Evolutionary conservation across 179 eudicot species (phyloP).

Genomic region (Kewa caespitosa): DNA sequence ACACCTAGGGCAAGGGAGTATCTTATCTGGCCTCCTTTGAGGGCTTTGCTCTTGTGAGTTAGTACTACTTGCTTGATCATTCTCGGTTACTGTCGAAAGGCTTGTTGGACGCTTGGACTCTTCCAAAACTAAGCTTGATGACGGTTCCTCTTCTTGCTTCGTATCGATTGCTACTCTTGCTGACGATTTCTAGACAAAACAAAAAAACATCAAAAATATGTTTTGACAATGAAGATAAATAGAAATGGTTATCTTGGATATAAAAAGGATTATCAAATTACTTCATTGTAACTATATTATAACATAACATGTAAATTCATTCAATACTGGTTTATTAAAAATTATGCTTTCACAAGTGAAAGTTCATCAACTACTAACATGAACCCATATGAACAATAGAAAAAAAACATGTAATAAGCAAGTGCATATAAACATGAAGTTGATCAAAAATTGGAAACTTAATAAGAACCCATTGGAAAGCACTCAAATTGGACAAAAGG

Average conservation of each 20-base stretch:
- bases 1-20: slow-evolving; percentile 66
- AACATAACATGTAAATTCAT: too few species aligned
- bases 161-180: slow-evolving; percentile 16
- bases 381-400: too few species aligned
- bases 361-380: too few species aligned
- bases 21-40: slow-evolving; percentile 59
- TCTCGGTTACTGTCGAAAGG: slow-evolving; percentile 29
- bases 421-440: too few species aligned
- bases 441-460: neutral
- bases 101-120: slow-evolving; percentile 20
- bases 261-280: too few species aligned
- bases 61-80: slow-evolving; percentile 39
- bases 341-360: too few species aligned
- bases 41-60: slow-evolving; percentile 31
- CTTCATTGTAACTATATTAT: too few species aligned
- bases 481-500: slow-evolving; percentile 19
- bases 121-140: slow-evolving; percentile 24
- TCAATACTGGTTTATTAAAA: too few species aligned
- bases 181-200: slow-evolving; percentile 26
- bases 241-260: too few species aligned
- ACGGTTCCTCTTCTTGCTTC: slow-evolving; percentile 20
- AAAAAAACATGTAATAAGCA: too few species aligned
- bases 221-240: too few species aligned
- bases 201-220: neutral
- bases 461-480: slow-evolving; percentile 30